Evolutionary conservation across 1,284 basidiomycete genomes (phyloP), one percentile per base, ranked within the genome.

Genomic region (Spongispora temasekensis): DNA sequence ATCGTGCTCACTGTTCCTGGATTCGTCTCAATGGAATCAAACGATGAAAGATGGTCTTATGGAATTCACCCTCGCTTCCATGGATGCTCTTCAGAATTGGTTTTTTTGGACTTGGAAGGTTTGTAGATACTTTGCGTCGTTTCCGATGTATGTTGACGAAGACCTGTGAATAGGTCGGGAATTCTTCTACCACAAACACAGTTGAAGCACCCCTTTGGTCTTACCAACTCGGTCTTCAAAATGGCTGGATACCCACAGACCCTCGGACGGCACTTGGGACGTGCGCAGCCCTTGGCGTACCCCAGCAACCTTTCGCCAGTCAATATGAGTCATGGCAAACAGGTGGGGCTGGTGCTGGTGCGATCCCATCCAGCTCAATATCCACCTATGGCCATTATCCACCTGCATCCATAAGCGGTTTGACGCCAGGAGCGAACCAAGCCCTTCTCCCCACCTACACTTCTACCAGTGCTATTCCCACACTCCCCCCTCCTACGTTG

Each of bases 211-310:
- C 92, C 27, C 79, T 89, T 35, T 91, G 93, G 93, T 89, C 90
- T 42, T 95, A 95, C 78, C 76, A 87, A 67, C 88, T 94, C 62
- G 94, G 94, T 35, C 79, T 94, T 46, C 74, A 84, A 66, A 76
- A 86, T 55, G 94, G 94, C 12, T 96, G 88, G 87, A 88, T 95
- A 64, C 91, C 93, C 19, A 77, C 75, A 1, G 91, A 96, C 75
- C 94, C 94, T 21, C 82, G 93, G 61, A 73, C 71, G 19, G 84
- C 87, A 2, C 57, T 78, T 25, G 94, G 94, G 28, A 83, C 77
- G 34, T 97, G 94, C 71, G 79, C 74, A 34, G 74, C 79, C 5
- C 75, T 88, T 53, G 81, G 86, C 34, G 81, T 81, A 4, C 68
- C 74, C 17, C 70, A 72, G 13, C 70, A 73, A 50, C 65, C 77